Evolutionary conservation across 2,329 filamentous ascomycete species (phyloP), one percentile per base, ranked within the genome.

Genomic region (Eutypa lata): DNA sequence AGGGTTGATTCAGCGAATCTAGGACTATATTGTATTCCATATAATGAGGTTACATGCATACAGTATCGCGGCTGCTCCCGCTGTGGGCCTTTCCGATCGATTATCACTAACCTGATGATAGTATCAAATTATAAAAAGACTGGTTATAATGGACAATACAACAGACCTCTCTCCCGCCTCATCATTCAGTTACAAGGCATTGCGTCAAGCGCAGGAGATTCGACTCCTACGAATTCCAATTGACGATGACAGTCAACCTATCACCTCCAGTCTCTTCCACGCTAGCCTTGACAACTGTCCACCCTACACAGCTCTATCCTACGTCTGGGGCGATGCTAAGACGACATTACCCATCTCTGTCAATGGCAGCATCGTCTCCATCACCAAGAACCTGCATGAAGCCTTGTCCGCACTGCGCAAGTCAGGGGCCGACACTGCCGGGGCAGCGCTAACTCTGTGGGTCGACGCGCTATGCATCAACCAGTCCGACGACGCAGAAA

Each of bases 401-500:
- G 53, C 53, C 2, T 24, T 56, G 19, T 19, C 31, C 21, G n/a
- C 48, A 16, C 42, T 56, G 11, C 42, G 53, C 33, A 4, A 22
- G n/a, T 26, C 47, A 6, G 40, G n/a, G 18, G 14, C 1, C 13
- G 38, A n/a, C 18, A 42, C 14, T 3, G 18, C 8, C 3, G 38
- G 26, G 37, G 22, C 22, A 24, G 28, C 33, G 16, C 19, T 33
- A 3, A 13, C 37, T 16, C 43, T 56, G 26, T 56, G 53, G 53
- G 37, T 52, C 19, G 53, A 56, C 14, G 53, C 53, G 8, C 28
- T 53, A 22, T 56, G 51, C 48, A 56, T 56, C 51, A 51, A 56
- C 47, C 53, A 56, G 48, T 28, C 28, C 16, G 28, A 53, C 8
- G 24, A 16, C 13, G 45, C 22, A 10, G 51, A 56, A 38, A 45